Base-by-base conservation (phyloP, 495 filamentous ascomycete genomes). In the Terfezia claveryi region DNA sequence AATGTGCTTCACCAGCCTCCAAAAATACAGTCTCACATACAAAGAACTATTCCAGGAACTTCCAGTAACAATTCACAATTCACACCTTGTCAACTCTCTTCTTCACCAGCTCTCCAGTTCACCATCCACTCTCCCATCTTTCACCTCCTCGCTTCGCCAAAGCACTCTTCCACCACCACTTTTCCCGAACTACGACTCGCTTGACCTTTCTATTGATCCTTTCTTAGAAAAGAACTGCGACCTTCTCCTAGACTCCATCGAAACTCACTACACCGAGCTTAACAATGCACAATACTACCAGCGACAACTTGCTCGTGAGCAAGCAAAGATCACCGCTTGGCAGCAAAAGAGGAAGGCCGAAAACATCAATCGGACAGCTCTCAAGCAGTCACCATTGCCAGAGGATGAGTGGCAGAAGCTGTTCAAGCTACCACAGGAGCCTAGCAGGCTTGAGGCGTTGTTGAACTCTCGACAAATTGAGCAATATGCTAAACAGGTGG, bases 221-320 rank as follows among this genome's bases (percentile, higher is more conserved):
- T 96, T 91, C 75, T 78, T 98, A n/a, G 88, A 94, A 76, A 93
- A 94, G 76, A 93, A 89, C 56, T 91, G 85, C 70, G 88, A 98
- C 65, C 78, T 93, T 58, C 78, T 98, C 23, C 80, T 98, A 56
- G 91, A 98, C 56, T 85, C 80, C 71, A 96, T 98, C 65, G 91
- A 98, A 73, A 79, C 81, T 23, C 91, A 98, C 74, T 87, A 96
- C 70, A 93, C 88, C 51, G 91, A 98, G 71, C 81, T 89, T 66
- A 98, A 96, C 77, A 98, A 98, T 75, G 84, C 86, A 72, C 87
- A 94, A 71, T 98, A 94, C 74, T 93, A 96, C 74, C 86, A 94
- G 71, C 79, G 91, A 54, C 87, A 92, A 63, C 74, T 95, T n/a
- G 81, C 80, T 23, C 85, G 91, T 52, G 91, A 98, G 74, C 92